A percentile compares a stretch with the other conserved stretches of the same genome.
These are phyloP conservation scores for Ophiostoma angusticollis DNA, from an alignment of 2,329 filamentous ascomycete genomes.

Conservation along the genomic window DNA sequence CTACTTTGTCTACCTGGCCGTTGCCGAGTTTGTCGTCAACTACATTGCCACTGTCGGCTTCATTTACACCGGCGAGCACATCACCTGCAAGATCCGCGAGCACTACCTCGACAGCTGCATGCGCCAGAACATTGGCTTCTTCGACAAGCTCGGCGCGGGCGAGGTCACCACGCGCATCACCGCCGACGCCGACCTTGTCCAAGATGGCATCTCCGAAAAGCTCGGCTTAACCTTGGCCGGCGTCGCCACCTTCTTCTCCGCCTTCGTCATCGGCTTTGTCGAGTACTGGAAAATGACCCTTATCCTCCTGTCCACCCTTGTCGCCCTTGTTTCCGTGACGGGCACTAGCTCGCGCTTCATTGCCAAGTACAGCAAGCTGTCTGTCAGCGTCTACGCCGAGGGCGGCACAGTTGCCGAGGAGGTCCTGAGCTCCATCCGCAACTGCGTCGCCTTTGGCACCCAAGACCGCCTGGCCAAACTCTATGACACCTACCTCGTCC, in stretches of 20 bases:
- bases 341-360: constrained; percentile 60
- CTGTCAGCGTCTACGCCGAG: constrained; percentile 65
- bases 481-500: constrained; percentile 63
- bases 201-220: constrained; percentile 89
- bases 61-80: constrained; percentile 74
- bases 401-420: constrained; percentile 88
- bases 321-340: constrained; percentile 69
- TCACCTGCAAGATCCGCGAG: constrained; percentile 65
- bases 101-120: constrained; percentile 75
- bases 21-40: constrained; percentile 64
- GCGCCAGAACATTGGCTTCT: constrained; percentile 82
- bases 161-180: constrained; percentile 93
- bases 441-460: constrained; percentile 83
- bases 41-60: constrained; percentile 79
- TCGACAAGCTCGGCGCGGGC: constrained; percentile 83
- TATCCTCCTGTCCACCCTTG: constrained; percentile 70
- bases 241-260: constrained; percentile 70
- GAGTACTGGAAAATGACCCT: constrained; percentile 89
- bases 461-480: constrained; percentile 81
- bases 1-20: constrained; percentile 76
- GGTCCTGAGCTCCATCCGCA: constrained; percentile 85
- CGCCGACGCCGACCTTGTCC: constrained; percentile 82
- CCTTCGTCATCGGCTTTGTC: constrained; percentile 81
- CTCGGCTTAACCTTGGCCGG: constrained; percentile 65
- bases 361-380: constrained; percentile 66